Evolutionary conservation across 139 green algal genomes (phyloP).

Genomic region (Cymbomonas tetramitiformis): DNA sequence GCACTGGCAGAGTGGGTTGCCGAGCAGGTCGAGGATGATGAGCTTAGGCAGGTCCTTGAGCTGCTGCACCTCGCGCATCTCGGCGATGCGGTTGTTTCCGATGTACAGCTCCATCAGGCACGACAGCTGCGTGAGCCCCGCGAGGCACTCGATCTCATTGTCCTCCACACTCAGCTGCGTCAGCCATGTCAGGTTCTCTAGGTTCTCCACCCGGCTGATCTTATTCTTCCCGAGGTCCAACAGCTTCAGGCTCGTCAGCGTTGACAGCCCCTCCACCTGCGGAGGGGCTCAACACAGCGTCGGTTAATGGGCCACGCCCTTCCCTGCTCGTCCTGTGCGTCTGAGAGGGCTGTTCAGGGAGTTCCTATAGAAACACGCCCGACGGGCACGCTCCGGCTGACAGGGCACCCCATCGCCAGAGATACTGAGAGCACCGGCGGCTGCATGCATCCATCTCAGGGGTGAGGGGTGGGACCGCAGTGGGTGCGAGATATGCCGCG

Average conservation of each 20-base stretch:
- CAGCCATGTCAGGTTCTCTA: slow-evolving; percentile 13
- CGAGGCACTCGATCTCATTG: slow-evolving; percentile 43
- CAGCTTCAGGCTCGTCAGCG: no score
- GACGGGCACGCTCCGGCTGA: no score
- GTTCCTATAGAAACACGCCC: no score
- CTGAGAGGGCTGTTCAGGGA: no score
- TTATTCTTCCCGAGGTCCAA: slow-evolving; percentile 26
- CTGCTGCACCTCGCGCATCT: slow-evolving; percentile 41
- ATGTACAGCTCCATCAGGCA: slow-evolving; percentile 57
- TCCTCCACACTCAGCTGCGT: slow-evolving; percentile 43
- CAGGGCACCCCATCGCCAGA: no score
- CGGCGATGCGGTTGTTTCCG: slow-evolving; percentile 35
- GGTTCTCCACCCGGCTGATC: slow-evolving; percentile 8
- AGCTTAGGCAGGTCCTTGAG: slow-evolving; percentile 45
- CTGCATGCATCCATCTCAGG: no score
- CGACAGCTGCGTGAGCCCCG: slow-evolving; percentile 26
- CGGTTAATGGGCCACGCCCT: no score
- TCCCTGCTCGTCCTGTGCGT: no score
- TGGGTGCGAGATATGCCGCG: no score
- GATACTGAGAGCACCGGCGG: no score
- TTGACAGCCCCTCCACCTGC: slow-evolving; percentile 30
- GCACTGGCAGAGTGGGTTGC: slow-evolving; percentile 30
- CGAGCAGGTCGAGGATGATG: slow-evolving; percentile 54
- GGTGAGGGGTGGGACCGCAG: no score
- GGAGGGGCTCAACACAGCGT: no score